Base-by-base conservation (phyloP, 2,329 filamentous ascomycete genomes). In the Fusarium sp. region DNA sequence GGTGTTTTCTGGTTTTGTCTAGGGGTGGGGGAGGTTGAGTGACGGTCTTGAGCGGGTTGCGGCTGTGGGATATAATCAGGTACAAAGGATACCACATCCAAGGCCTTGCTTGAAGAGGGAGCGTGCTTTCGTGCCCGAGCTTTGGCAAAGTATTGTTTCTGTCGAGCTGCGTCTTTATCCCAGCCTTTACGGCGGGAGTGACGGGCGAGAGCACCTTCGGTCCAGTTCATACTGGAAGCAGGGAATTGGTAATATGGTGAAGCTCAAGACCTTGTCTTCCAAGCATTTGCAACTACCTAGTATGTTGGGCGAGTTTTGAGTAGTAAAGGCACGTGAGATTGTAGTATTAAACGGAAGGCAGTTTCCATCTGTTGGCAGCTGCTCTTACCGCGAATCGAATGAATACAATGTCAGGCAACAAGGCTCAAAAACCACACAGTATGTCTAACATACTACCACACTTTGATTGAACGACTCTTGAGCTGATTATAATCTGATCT, bases 191-290 rank as follows among this genome's bases (percentile, higher is more conserved):
- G 74, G 36, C 76, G 75, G 26, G 77, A 75, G 60, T 82, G 76
- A 10, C 81, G 79, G 43, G 79, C 74, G 22, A 81, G 76, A 34
- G 73, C 64, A 11, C 80, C 79, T 63, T 80, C 79, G 4, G 77
- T 82, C 80, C 82, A 82, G 67, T 83, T 83, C 81, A 83, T 83
- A 42, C 33, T 68, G 31, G 26, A 31, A 36, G 21, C 19, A 43
- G 28, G 28, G 10, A 10, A 28, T 11, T 10, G 28, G 10, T 31
- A 31, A 31, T 31, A 11, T 31, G 10, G 28, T 31, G 28, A 53
- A 17, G 24, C 2, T 53, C 17, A 15, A 36, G 19, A 24, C 10
- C 17, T 6, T 17, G 14, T 7, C 39, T 5, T 34, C 24, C 7
- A 24, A 46, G 31, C 10, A 24, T 28, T 24, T 45, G 10, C 5